Percentiles rank a stretch among this genome's conserved stretches.
Conservation (phyloP, 192 early-diverging fungal species). For the Rhizophagus prolifer region DNA sequence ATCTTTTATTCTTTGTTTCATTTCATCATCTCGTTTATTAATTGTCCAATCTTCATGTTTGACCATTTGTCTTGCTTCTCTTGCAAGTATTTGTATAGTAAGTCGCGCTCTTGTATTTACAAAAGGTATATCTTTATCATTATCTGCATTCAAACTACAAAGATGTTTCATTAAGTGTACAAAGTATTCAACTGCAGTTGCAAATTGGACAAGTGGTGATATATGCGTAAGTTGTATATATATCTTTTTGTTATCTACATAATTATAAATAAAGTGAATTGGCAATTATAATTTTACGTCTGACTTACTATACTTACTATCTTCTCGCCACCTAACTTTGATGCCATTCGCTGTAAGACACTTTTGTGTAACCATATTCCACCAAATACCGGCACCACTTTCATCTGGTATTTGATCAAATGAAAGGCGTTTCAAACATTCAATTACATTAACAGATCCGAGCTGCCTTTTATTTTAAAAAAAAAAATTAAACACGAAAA, state of each 20-base stretch:
- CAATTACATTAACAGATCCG: not conserved
- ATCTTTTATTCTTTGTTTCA: conserved; percentile 5
- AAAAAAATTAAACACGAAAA: not conserved
- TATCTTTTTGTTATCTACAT: not conserved
- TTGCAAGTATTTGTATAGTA: conserved; percentile 6
- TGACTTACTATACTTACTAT: not conserved
- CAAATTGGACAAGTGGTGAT: conserved; percentile 13
- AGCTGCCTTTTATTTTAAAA: not conserved
- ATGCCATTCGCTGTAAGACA: conserved; percentile 13
- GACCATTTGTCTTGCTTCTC: conserved; percentile 8
- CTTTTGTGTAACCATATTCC: conserved; percentile 10
- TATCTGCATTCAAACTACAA: not conserved
- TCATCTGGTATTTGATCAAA: conserved; percentile 18
- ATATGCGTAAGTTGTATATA: conserved; percentile 6
- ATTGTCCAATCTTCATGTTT: conserved; percentile 9
- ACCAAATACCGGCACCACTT: conserved; percentile 6
- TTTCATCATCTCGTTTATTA: conserved; percentile 6
- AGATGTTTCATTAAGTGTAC: conserved; percentile 10
- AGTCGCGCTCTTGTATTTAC: not conserved
- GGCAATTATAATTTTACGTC: not conserved
- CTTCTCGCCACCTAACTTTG: conserved; percentile 8
- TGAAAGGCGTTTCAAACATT: not conserved
- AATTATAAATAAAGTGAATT: not conserved
- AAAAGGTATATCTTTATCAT: not conserved
- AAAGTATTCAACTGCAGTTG: conserved; percentile 4